A percentile compares a stretch with the other conserved stretches of the same genome.
Conservation (phyloP, 331 rosid genomes). For the Rhamnella rubrinervis region DNA sequence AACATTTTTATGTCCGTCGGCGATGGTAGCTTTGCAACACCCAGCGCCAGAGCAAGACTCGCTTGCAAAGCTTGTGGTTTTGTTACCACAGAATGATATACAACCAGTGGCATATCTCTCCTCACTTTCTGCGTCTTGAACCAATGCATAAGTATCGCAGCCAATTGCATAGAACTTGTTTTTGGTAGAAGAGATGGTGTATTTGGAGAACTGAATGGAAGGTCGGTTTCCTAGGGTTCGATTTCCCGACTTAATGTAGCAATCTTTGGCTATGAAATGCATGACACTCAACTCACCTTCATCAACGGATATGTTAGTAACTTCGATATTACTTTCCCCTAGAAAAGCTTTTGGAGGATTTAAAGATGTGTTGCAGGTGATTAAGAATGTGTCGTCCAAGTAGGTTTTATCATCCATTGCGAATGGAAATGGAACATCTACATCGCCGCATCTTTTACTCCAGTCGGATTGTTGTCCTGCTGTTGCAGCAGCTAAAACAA, state of each 20-base stretch:
- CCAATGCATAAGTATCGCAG: background rate
- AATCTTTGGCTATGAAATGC: background rate
- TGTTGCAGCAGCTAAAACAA: no score
- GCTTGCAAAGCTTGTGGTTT: background rate
- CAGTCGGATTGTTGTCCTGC: no score
- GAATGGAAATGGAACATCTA: slow-evolving; percentile 7
- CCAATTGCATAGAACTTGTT: slow-evolving; percentile 4
- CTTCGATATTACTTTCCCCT: background rate
- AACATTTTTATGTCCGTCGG: background rate
- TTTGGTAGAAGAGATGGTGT: slow-evolving; percentile 5
- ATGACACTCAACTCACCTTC: background rate
- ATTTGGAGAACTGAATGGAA: no score
- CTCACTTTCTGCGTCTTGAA: background rate
- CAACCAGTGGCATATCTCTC: background rate
- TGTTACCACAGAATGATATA: background rate
- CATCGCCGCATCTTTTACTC: background rate
- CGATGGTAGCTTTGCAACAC: background rate
- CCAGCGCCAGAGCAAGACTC: background rate
- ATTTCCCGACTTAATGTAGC: background rate
- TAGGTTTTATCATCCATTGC: background rate
- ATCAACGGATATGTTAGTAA: background rate
- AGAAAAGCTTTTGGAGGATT: no score
- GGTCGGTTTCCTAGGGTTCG: background rate
- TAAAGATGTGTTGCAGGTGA: no score
- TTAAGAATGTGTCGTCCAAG: no score